Percentiles rank a stretch among this genome's conserved stretches.
These are phyloP conservation scores for Boletus pseudopeckii DNA, from an alignment of 768 basidiomycete genomes.

Conservation along the genomic window DNA sequence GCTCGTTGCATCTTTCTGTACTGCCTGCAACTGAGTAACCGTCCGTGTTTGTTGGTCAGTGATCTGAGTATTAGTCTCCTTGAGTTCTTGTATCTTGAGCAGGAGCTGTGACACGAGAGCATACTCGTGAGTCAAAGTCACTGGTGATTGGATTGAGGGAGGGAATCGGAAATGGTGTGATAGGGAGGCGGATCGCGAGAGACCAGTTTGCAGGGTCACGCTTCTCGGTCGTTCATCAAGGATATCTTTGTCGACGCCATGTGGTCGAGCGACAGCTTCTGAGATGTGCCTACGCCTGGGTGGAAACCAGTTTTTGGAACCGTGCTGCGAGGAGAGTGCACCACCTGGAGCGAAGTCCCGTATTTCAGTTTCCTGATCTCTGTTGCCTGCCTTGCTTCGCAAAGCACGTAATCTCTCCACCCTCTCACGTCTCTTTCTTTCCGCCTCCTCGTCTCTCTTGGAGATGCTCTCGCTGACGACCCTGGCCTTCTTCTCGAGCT, in stretches of 20 bases:
- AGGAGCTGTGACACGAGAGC: constrained; percentile 68
- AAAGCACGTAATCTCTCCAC: constrained; percentile 54
- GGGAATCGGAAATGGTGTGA: constrained; percentile 18
- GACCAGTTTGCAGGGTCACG: constrained; percentile 16
- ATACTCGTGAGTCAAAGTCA: constrained; percentile 36
- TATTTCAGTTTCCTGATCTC: constrained; percentile 34
- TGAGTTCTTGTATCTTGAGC: constrained; percentile 71
- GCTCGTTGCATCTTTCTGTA: constrained; percentile 68
- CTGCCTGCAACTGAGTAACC: constrained; percentile 55
- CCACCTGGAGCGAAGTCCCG: constrained; percentile 64
- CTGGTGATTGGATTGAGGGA: constrained; percentile 9
- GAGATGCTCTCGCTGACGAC: constrained; percentile 29
- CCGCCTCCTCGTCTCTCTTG: constrained; percentile 29
- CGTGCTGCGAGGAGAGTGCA: constrained; percentile 30
- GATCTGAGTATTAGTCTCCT: constrained; percentile 68
- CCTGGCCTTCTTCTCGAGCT: constrained; percentile 66
- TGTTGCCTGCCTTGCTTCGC: constrained; percentile 37
- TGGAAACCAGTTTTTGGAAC: constrained; percentile 18
- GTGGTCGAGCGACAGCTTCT: constrained; percentile 19
- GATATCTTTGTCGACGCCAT: constrained; percentile 3
- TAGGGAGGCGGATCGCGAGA: constrained; percentile 27
- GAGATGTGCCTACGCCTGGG: constrained; percentile 30
- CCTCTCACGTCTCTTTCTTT: constrained; percentile 35
- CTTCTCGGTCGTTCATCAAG: constrained; percentile 17
- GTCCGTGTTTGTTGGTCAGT: constrained; percentile 63